phyloP scores from a whole-genome alignment of 2,329 filamentous ascomycete genomes.

The Fusarium nematophilum region DNA sequence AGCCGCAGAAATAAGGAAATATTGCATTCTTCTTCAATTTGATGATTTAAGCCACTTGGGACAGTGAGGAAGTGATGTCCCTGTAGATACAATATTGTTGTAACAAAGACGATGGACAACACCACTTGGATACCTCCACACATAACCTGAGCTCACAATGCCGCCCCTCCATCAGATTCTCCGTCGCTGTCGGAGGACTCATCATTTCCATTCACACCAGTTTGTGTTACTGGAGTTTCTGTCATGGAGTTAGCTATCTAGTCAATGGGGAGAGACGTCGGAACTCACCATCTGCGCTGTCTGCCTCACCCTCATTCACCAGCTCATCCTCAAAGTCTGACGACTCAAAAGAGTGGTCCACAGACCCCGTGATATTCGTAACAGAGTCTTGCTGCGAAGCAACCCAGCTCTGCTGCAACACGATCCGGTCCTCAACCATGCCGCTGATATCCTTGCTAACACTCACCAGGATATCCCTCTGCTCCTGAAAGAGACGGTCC shows the following conservation, averaged over 20 bases:
- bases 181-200: neutral
- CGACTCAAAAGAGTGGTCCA: neutral
- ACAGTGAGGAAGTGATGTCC: too few relatives aligned
- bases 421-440: conserved; percentile 14
- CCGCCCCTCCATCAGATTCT: conserved; percentile 28
- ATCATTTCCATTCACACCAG: neutral
- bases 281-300: conserved; percentile 8
- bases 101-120: too few relatives aligned
- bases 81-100: too few relatives aligned
- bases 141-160: neutral
- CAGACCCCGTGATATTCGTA: conserved; percentile 24
- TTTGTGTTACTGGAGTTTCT: conserved; percentile 21
- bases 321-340: conserved; percentile 12
- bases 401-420: neutral
- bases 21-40: too few relatives aligned
- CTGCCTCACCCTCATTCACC: neutral
- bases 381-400: conserved; percentile 24
- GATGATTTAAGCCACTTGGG: too few relatives aligned
- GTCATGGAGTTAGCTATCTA: neutral
- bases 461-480: conserved; percentile 14
- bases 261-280: neutral
- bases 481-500: conserved; percentile 19
- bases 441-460: conserved; percentile 22
- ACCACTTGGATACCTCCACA: too few relatives aligned
- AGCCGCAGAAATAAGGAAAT: too few relatives aligned